These are phyloP conservation scores for Mrakia frigida DNA, from an alignment of 768 basidiomycete species.

Conservation along the genomic window DNA sequence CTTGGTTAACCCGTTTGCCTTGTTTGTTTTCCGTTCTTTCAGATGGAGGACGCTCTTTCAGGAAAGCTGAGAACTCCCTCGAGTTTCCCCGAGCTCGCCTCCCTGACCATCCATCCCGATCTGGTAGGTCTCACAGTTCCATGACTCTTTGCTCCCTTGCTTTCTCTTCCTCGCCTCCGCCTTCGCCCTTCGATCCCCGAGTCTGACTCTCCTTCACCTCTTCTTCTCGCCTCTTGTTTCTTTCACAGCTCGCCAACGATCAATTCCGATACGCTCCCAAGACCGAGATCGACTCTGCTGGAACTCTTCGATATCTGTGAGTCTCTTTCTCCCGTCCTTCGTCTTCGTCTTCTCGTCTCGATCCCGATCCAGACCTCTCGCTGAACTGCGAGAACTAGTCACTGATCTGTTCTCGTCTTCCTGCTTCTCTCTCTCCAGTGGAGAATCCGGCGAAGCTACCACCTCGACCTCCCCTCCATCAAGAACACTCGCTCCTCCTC, in stretches of 20 bases:
- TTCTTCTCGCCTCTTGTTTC: neutral
- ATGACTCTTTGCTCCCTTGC: too few relatives aligned
- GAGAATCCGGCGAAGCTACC: neutral
- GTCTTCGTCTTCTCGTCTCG: neutral
- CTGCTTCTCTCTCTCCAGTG: neutral
- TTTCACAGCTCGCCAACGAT: neutral
- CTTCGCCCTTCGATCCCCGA: too few relatives aligned
- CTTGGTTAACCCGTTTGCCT: neutral
- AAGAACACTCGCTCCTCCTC: neutral
- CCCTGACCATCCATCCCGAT: constrained; percentile 77
- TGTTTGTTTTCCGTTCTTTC: neutral
- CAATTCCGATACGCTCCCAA: neutral
- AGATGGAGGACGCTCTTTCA: constrained; percentile 62
- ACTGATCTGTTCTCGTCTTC: neutral
- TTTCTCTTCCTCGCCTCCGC: neutral
- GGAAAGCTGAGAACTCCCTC: constrained; percentile 85
- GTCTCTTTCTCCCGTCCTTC: neutral
- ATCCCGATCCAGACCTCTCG: too few relatives aligned
- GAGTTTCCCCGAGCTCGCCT: constrained; percentile 75
- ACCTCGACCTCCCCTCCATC: neutral
- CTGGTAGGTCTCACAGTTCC: neutral
- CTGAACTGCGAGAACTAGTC: neutral
- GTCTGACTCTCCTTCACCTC: neutral
- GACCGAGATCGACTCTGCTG: neutral
- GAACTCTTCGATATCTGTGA: neutral